Conservation (phyloP, 202 grass and related monocot genomes). For the Tripidium arundinaceum region DNA sequence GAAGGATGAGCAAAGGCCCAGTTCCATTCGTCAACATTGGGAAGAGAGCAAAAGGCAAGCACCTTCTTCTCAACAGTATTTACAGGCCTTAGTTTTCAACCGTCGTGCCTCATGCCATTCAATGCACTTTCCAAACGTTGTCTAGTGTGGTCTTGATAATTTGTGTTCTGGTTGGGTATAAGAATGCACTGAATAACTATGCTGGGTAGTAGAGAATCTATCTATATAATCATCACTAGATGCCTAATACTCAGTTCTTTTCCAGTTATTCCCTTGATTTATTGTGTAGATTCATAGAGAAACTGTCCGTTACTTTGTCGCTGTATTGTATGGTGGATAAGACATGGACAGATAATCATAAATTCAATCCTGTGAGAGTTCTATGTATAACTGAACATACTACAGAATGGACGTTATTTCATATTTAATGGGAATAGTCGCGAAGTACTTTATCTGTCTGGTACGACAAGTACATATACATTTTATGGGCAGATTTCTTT, state of each 20-base stretch:
- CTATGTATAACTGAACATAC: background rate
- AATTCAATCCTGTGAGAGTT: background rate
- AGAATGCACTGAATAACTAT: background rate
- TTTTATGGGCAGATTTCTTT: background rate
- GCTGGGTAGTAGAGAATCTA: background rate
- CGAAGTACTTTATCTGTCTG: background rate
- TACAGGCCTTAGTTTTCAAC: background rate
- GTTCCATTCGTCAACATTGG: conserved; percentile 50
- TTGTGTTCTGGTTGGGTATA: background rate
- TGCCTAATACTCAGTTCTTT: background rate
- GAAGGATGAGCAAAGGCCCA: conserved; percentile 70
- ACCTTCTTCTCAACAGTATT: background rate
- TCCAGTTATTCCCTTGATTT: background rate
- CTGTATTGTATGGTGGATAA: background rate
- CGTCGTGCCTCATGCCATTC: background rate
- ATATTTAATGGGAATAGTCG: background rate
- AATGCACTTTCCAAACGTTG: background rate
- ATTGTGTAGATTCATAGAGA: background rate
- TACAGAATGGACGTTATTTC: background rate
- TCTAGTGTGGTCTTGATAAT: background rate
- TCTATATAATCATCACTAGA: background rate
- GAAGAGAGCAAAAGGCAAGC: conserved; percentile 60
- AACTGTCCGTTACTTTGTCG: background rate
- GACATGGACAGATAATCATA: background rate
- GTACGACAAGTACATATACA: background rate